phyloP scores from a whole-genome alignment of 2,329 filamentous ascomycete genomes.

The Mycocentrospora acerina region DNA sequence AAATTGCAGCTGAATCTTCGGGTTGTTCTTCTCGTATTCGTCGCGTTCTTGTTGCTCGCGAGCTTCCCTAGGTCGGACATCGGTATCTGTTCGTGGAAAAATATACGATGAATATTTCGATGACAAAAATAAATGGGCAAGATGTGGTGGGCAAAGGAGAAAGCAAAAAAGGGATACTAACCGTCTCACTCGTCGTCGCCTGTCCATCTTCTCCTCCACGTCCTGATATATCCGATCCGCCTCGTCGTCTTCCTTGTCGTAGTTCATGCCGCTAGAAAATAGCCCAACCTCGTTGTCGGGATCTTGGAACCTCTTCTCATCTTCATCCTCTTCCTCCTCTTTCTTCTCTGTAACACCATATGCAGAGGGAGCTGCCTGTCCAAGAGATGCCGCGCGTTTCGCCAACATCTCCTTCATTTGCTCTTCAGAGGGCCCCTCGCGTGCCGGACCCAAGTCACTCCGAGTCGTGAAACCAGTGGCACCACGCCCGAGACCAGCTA shows the following conservation, averaged over 20 bases:
- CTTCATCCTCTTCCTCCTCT: slow-evolving; percentile 69
- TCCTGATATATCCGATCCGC: slow-evolving; percentile 94
- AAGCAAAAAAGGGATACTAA: slow-evolving; percentile 56
- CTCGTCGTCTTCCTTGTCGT: slow-evolving; percentile 97
- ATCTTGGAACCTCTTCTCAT: slow-evolving; percentile 84
- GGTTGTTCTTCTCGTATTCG: slow-evolving; percentile 95
- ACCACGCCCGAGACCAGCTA: slow-evolving; percentile 94
- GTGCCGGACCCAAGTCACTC: slow-evolving; percentile 91
- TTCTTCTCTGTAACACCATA: slow-evolving; percentile 71
- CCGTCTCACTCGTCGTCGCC: slow-evolving; percentile 81
- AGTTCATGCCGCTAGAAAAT: slow-evolving; percentile 85
- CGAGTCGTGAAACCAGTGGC: slow-evolving; percentile 97
- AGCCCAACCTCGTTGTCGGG: slow-evolving; percentile 96
- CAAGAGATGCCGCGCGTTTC: slow-evolving; percentile 84
- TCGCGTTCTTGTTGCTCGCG: slow-evolving; percentile 88
- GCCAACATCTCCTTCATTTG: slow-evolving; percentile 98
- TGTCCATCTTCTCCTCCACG: slow-evolving; percentile 97
- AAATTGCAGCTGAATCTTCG: slow-evolving; percentile 97
- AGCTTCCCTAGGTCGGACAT: slow-evolving; percentile 80
- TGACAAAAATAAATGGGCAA: slow-evolving; percentile 29
- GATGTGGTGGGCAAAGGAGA: slow-evolving; percentile 15
- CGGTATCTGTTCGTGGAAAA: slow-evolving; percentile 74
- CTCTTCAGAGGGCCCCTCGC: slow-evolving; percentile 94
- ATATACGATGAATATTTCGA: slow-evolving; percentile 65
- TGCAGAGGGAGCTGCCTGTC: slow-evolving; percentile 68